Percentiles rank a stretch among this genome's conserved stretches.
Conservation (phyloP, 164 flowering plant species). For the Chloranthus sessilifolius region DNA sequence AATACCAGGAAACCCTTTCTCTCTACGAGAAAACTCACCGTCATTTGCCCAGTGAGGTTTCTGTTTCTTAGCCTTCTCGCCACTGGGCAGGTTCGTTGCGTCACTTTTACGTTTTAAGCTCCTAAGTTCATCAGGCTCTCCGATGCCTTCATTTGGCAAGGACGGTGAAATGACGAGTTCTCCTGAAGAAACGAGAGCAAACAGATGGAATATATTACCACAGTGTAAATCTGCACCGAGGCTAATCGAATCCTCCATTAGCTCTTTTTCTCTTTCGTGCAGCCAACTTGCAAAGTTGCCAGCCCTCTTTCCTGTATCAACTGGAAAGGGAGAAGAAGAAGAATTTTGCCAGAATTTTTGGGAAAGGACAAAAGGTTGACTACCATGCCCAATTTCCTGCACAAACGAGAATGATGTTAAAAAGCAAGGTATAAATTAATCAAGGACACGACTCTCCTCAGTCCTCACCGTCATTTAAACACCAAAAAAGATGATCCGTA, state of each 20-base stretch:
- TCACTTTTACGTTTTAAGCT: constrained; percentile 51
- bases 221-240: constrained; percentile 67
- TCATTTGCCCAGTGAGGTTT: constrained; percentile 33
- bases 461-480: no score
- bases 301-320: constrained; percentile 70
- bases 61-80: constrained; percentile 38
- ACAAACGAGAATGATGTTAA: constrained; percentile 5
- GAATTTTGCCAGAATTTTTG: constrained; percentile 60
- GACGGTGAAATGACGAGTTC: constrained; percentile 53
- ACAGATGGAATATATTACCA: constrained; percentile 71
- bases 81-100: constrained; percentile 21
- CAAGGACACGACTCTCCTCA: no score
- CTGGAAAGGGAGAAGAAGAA: constrained; percentile 68
- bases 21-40: constrained; percentile 66
- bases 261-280: constrained; percentile 45
- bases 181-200: constrained; percentile 66
- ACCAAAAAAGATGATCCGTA: no score
- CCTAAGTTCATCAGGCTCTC: constrained; percentile 70
- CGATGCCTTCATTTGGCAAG: constrained; percentile 84
- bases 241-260: constrained; percentile 45
- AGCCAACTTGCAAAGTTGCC: constrained; percentile 64
- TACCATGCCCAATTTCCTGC: constrained; percentile 49
- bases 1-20: constrained; percentile 94
- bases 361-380: constrained; percentile 68
- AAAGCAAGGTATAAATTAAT: background rate